Base-by-base conservation (phyloP, 1,284 basidiomycete genomes). In the Irpex rosettiformis region DNA sequence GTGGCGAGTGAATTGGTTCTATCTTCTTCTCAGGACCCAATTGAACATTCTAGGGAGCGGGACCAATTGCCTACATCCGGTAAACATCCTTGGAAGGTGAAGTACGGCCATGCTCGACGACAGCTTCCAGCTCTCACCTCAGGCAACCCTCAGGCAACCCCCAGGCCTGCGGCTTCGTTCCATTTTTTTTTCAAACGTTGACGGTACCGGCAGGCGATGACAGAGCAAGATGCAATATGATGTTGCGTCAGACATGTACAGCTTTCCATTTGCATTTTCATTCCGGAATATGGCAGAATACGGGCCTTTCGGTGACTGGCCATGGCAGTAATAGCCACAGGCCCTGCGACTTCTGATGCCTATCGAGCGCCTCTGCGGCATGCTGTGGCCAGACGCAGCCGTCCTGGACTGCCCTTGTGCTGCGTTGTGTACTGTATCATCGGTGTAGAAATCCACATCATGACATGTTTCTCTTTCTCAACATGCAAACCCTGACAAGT, bases 11-110 rank as follows among this genome's bases (percentile, higher is more conserved):
- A 52, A 33, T 16, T 8, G 16, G 27, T 5, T 28, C 25, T 22
- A 22, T 18, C 55, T 51, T 52, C 48, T 57, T 52, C 57, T 54
- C 56, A 55, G 55, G 27, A 33, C 51, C 21, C 29, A 29, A 54
- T 37, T 37, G 52, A 54, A 61, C 56, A 47, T 58, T 49, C 56
- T 42, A 8, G 40, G 29, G 25, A 16, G 37, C 49, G 56, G 60
- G 25, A 51, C 56, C 56, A 54, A 21, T 24, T 22, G 10, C 22
- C 57, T 47, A 48, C 48, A 55, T 53, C 57, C 56, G 55, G 53
- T 27, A 61, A 54, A 28, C 33, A 8, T 52, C 25, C 42, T 55
- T 58, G 52, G 42, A 11, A 29, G 42, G 45, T 45, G 22, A 51
- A 45, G 45, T 28, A 48, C 27, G 48, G 18, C 27, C 48, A 51